phyloP scores from a whole-genome alignment of 768 basidiomycete species.

The Mycena polygramma region DNA sequence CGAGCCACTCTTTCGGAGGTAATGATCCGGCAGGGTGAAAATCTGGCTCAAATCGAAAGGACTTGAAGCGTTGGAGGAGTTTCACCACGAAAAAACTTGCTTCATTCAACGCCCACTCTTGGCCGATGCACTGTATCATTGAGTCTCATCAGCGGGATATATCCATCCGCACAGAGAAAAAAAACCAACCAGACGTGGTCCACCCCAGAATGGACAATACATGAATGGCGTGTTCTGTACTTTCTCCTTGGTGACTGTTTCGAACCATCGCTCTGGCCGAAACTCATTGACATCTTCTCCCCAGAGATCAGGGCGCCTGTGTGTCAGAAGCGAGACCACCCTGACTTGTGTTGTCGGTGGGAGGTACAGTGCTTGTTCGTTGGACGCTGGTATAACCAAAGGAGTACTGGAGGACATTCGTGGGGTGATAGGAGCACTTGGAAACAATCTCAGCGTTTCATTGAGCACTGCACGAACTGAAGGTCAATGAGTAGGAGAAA shows the following conservation, averaged over 20 bases:
- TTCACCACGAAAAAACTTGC: conserved; percentile 24
- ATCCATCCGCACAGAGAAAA: neutral
- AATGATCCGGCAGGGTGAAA: conserved; percentile 24
- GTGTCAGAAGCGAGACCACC: conserved; percentile 11
- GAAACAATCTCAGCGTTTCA: conserved; percentile 30
- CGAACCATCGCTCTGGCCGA: conserved; percentile 25
- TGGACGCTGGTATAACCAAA: conserved; percentile 19
- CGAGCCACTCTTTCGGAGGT: conserved; percentile 17
- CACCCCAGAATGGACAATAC: conserved; percentile 23
- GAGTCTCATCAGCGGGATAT: neutral
- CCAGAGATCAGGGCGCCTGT: conserved; percentile 23
- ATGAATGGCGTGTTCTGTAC: conserved; percentile 23
- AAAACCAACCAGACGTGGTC: conserved; percentile 14
- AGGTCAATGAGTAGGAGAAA: neutral
- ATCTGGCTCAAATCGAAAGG: conserved; percentile 11
- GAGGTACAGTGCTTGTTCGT: conserved; percentile 13
- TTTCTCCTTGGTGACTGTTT: conserved; percentile 10
- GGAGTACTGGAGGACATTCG: conserved; percentile 11
- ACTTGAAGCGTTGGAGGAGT: conserved; percentile 18
- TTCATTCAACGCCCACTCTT: conserved; percentile 24
- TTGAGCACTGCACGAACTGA: conserved; percentile 66
- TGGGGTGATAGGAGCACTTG: conserved; percentile 16
- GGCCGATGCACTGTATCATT: conserved; percentile 19
- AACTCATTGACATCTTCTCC: conserved; percentile 28
- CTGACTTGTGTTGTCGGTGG: conserved; percentile 13